A percentile compares a stretch with the other conserved stretches of the same genome.
These are phyloP conservation scores for Ogataea sp. DNA, from an alignment of 805 yeast genomes.

Conservation along the genomic window DNA sequence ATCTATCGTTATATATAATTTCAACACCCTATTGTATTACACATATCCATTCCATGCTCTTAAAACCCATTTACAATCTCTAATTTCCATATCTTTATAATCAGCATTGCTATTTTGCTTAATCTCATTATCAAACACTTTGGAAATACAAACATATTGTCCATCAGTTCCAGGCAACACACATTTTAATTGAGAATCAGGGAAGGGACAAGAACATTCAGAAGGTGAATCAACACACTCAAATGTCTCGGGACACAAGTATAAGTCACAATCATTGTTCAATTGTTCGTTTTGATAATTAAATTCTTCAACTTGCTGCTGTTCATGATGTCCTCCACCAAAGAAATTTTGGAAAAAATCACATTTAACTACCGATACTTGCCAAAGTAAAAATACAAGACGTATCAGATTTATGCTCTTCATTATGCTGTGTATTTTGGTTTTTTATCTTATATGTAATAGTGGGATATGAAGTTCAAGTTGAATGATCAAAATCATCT, in stretches of 20 bases:
- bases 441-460: no score
- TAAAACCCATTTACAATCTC: constrained; percentile 84
- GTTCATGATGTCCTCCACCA: constrained; percentile 26
- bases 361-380: background rate
- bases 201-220: constrained; percentile 89
- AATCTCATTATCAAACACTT: constrained; percentile 39
- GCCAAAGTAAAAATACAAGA: background rate
- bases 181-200: constrained; percentile 79
- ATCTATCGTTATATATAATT: background rate
- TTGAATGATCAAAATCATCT: no score
- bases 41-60: constrained; percentile 59
- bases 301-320: constrained; percentile 22
- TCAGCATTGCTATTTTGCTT: constrained; percentile 24
- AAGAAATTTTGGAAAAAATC: constrained; percentile 1
- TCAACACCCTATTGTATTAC: no score
- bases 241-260: constrained; percentile 77
- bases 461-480: no score
- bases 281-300: constrained; percentile 32
- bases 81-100: constrained; percentile 32
- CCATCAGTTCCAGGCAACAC: constrained; percentile 55
- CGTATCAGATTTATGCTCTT: no score
- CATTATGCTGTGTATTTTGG: no score
- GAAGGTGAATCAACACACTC: constrained; percentile 61
- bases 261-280: constrained; percentile 46
- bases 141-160: constrained; percentile 77